Evolutionary conservation across 2,329 filamentous ascomycete species (phyloP), one percentile per base, ranked within the genome.

Genomic region (Neonectria punicea): DNA sequence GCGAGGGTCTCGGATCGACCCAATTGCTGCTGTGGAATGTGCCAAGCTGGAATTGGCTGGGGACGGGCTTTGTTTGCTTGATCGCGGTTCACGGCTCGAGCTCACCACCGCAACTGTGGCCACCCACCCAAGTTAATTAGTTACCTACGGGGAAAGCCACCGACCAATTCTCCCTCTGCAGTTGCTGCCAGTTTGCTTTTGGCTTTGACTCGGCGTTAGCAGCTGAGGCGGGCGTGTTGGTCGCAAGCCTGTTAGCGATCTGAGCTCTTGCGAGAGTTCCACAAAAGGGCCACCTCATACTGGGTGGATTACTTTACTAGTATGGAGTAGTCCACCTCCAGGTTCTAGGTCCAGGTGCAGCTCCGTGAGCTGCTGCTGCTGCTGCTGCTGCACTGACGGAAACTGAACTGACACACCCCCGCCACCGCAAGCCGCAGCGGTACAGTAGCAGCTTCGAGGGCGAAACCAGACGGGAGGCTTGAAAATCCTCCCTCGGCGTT

Each of bases 21-120:
- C 71, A 71, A 73, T 73, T 73, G 63, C 43, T 30, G 53, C 36
- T 28, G 66, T 67, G 63, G 70, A 70, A 73, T 71, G 67, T 53
- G 69, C 71, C 69, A 69, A 72, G 69, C 49, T 58, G 34, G 32
- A 36, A 49, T 25, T 25, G 22, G 22, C 22, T 10, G 22, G 11
- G 34, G 58, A 47, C 41, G 43, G 51, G 59, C 66, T 63, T 67
- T 58, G 68, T 69, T 70, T 73, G 69, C 74, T 70, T 73, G 69
- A 71, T 63, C 71, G 51, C 61, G 61, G 63, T 43, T 39, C 58
- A 58, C 55, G 64, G 58, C 50, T 34, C 32, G 1, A 34, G 9
- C 30, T 2, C 28, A 5, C 28, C 30, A 11, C 2, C 9, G 7
- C 30, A 18, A 53, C 32, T 13, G 32, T 34, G 32, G 10, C 32